These are phyloP conservation scores for Colletotrichum graminicola DNA, from an alignment of 2,329 filamentous ascomycete species.

Conservation along the genomic window DNA sequence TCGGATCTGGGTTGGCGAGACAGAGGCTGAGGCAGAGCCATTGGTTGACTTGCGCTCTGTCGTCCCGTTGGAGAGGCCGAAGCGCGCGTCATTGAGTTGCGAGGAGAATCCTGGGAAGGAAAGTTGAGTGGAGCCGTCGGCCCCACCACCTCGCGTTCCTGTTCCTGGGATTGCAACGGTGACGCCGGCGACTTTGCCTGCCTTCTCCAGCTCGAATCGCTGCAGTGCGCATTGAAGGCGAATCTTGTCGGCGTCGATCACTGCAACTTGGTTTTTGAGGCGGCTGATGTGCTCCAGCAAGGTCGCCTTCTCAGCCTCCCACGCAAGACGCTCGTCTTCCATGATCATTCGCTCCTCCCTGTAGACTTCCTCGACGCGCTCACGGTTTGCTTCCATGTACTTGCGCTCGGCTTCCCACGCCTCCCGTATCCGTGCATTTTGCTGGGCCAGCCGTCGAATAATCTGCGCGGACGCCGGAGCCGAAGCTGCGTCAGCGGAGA, in stretches of 20 bases:
- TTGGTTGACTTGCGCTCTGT: conserved; percentile 39
- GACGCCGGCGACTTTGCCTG: conserved; percentile 42
- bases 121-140: conserved; percentile 40
- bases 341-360: conserved; percentile 66
- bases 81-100: conserved; percentile 43
- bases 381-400: conserved; percentile 66
- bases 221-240: conserved; percentile 40
- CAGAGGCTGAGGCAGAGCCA: conserved; percentile 42
- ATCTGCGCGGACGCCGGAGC: conserved; percentile 49
- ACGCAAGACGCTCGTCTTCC: conserved; percentile 62
- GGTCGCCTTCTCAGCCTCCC: conserved; percentile 59
- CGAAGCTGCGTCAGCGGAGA: conserved; percentile 47
- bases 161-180: conserved; percentile 40
- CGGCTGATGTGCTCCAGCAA: conserved; percentile 57
- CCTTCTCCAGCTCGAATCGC: conserved; percentile 40
- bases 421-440: conserved; percentile 59
- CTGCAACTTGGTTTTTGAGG: conserved; percentile 55
- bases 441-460: conserved; percentile 57
- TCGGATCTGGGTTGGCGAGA: conserved; percentile 41
- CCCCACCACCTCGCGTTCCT: conserved; percentile 34
- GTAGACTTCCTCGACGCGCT: conserved; percentile 67
- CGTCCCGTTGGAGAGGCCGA: conserved; percentile 38
- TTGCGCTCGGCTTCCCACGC: conserved; percentile 67
- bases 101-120: conserved; percentile 45
- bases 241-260: conserved; percentile 54